Conservation (phyloP, 225 moss, liverwort and hornwort species). For the Lunularia cruciata region DNA sequence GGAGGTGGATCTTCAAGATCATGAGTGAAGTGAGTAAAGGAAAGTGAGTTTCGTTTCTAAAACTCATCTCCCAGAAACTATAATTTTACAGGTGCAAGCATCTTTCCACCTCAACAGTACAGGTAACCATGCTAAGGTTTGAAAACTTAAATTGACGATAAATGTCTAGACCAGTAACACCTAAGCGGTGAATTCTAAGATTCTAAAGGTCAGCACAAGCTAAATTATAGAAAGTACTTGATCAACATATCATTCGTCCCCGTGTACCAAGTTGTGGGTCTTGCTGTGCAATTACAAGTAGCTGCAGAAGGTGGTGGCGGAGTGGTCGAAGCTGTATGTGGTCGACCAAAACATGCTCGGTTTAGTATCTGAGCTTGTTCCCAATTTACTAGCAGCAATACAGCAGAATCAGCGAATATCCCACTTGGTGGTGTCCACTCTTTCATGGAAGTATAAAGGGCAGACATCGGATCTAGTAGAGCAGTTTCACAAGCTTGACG, state of each 20-base stretch:
- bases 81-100: too few relatives aligned
- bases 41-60: too few relatives aligned
- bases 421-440: slow-evolving; percentile 62
- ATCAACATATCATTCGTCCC: too few relatives aligned
- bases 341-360: slow-evolving; percentile 84
- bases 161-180: too few relatives aligned
- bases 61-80: too few relatives aligned
- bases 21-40: too few relatives aligned
- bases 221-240: too few relatives aligned
- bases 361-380: slow-evolving; percentile 63
- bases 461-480: slow-evolving; percentile 67
- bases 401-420: slow-evolving; percentile 54
- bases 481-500: slow-evolving; percentile 58
- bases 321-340: slow-evolving; percentile 29
- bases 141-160: too few relatives aligned
- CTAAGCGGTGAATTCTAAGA: too few relatives aligned
- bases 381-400: slow-evolving; percentile 48
- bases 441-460: slow-evolving; percentile 61
- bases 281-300: slow-evolving; percentile 38
- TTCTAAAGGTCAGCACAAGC: too few relatives aligned
- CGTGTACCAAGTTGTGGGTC: background rate
- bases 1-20: slow-evolving; percentile 54
- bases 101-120: too few relatives aligned
- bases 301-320: slow-evolving; percentile 33
- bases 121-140: too few relatives aligned